A percentile compares a stretch with the other conserved stretches of the same genome.
Conservation (phyloP, 495 filamentous ascomycete species). For the Pyrenopolyporus hunteri region DNA sequence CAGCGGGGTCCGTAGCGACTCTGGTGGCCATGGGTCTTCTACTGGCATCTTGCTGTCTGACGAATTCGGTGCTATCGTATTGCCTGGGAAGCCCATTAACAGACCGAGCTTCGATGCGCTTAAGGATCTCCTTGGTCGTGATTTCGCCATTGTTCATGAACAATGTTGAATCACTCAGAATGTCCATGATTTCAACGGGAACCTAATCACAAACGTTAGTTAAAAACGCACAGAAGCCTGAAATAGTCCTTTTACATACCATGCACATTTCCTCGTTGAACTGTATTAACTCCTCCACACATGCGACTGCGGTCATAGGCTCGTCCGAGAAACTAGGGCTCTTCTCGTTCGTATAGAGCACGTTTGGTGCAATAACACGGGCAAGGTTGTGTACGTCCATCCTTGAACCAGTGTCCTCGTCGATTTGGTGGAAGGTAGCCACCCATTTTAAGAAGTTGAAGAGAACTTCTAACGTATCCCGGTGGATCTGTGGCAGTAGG, state of each 20-base stretch:
- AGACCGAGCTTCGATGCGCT: slow-evolving; percentile 80
- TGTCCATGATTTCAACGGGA: slow-evolving; percentile 85
- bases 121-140: slow-evolving; percentile 95
- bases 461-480: slow-evolving; percentile 92
- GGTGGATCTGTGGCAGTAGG: slow-evolving; percentile 87
- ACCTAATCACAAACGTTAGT: slow-evolving; percentile 64
- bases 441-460: slow-evolving; percentile 98
- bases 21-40: slow-evolving; percentile 56
- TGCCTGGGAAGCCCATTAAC: slow-evolving; percentile 62
- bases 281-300: slow-evolving; percentile 84
- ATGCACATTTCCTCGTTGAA: slow-evolving; percentile 96
- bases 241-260: slow-evolving; percentile 60
- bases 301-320: slow-evolving; percentile 90
- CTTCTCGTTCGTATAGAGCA: slow-evolving; percentile 77
- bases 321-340: slow-evolving; percentile 71
- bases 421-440: slow-evolving; percentile 94
- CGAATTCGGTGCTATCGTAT: slow-evolving; percentile 63
- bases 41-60: slow-evolving; percentile 51
- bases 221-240: background rate
- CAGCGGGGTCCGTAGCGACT: slow-evolving; percentile 78
- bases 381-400: slow-evolving; percentile 99
- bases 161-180: slow-evolving; percentile 80
- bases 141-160: slow-evolving; percentile 83
- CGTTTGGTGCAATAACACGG: slow-evolving; percentile 97
- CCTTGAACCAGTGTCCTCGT: slow-evolving; percentile 90